Evolutionary conservation across 2,329 filamentous ascomycete genomes (phyloP), one percentile per base, ranked within the genome.

Genomic region (Talaromyces sp.): DNA sequence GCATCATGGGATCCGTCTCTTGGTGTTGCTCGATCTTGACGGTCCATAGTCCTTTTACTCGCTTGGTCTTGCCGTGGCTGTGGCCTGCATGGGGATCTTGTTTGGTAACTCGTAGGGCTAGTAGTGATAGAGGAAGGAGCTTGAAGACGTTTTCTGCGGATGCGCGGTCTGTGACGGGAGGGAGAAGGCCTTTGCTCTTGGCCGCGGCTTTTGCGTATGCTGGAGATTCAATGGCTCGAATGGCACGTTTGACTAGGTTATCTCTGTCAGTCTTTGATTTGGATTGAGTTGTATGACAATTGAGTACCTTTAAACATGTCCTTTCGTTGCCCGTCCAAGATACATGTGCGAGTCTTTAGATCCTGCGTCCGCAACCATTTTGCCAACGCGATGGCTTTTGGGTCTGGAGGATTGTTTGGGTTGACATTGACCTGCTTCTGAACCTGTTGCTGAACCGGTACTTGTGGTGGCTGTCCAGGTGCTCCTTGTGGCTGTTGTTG

Each of bases 11-110:
- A 25, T 79, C 77, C 25, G 80, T 80, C 73, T 98, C 94, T 79
- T 99, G 95, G 79, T 99, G 94, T 73, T 94, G 93, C 80, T 97
- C 93, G 71, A 99, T 94, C 75, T 89, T 90, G 68, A 99, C 95
- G 3, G 89, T 97, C 95, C 95, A 99, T 34, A 95, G 87, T 29
- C 95, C 95, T 85, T 99, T 99, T 75, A 95, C 85, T 62, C 93
- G 89, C 85, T 97, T 98, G 69, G 80, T 71, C 78, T 85, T 78
- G 77, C 80, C 82, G 73, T 90, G 88, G 74, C 89, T 85, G 76
- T 95, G 91, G 63, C 89, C 91, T 64, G 89, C 87, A 70, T 92
- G 87, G 11, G 89, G 88, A 72, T 96, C 92, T 54, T 90, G 80
- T 80, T 99, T 97, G 72, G 84, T 85, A 38, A 99, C 93, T 67